phyloP scores from a whole-genome alignment of 179 eudicot species.

The Heliamphora pulchella region DNA sequence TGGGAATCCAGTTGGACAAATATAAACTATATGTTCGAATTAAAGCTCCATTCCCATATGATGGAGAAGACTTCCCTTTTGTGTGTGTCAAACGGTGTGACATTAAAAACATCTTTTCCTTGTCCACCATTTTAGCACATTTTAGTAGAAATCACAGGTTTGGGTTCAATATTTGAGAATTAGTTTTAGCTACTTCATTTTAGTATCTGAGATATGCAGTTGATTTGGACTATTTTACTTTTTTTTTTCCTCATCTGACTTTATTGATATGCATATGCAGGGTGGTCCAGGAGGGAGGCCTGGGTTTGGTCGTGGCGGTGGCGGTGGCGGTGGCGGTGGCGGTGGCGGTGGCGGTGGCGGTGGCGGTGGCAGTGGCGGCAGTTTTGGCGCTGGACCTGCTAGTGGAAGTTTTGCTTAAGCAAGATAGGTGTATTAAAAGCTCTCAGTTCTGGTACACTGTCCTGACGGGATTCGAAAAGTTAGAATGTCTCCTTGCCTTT shows the following conservation, averaged over 20 bases:
- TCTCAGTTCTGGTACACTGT: background rate
- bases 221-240: too few relatives aligned
- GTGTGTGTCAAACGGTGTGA: background rate
- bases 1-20: too few relatives aligned
- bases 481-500: background rate
- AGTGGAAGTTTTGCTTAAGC: conserved; percentile 13
- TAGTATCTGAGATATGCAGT: background rate
- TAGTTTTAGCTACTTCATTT: background rate
- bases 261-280: conserved; percentile 30
- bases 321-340: conserved; percentile 46
- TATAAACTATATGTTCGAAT: too few relatives aligned
- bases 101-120: background rate
- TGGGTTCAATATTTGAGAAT: background rate
- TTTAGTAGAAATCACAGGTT: background rate
- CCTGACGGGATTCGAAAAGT: background rate
- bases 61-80: background rate
- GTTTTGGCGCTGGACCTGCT: conserved; percentile 33
- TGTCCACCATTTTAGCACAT: background rate
- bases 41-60: too few relatives aligned
- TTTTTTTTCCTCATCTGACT: background rate
- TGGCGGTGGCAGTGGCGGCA: conserved; percentile 67
- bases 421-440: background rate
- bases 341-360: too few relatives aligned
- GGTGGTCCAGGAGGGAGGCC: conserved; percentile 58
- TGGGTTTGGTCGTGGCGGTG: conserved; percentile 79